Evolutionary conservation across 31 red algal genomes (phyloP), one percentile per base, ranked within the genome.

Genomic region (Asparagopsis taxiformis): DNA sequence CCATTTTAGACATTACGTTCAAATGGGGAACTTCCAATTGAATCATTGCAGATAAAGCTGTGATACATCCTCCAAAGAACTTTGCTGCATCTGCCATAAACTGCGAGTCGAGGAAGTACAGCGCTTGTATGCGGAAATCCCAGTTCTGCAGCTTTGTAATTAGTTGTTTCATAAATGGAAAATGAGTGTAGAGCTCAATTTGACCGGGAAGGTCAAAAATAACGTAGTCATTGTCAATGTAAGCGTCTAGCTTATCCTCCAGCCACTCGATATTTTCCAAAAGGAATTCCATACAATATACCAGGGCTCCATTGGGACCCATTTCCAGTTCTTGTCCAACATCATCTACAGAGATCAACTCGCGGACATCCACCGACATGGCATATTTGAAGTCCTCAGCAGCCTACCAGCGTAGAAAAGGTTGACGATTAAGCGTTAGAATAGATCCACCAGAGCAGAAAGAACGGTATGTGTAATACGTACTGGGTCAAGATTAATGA

Each of bases 251-350:
- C 57, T 90, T 69, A 4, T 90, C 85, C 34, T 90, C 87, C 20
- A 91, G 48, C 94, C 94, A 97, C 31, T 89, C 89, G 25, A 88
- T 52, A 48, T 97, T 87, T 49, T 93, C 84, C 31, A 97, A 24
- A 43, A 97, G 52, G 58, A 93, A 93, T 55, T 97, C 94, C 94
- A 97, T 97, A 74, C 88, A 92, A 54, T 84, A 97, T 3, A 97
- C 83, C 6, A 97, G 83, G 13, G 89, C 88, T 19, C 94, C 94
- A 67, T 97, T 97, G 7, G 94, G 94, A 11, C 94, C 94, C 51
- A 93, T 30, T 6, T 53, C 49, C 0, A 93, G 59, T 35, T 93
- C 94, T 50, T 93, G 82, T 1, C 62, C 88, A 19, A 93, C 94
- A n/a, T 93, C 87, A 15, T 77, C 83, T 17, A 93, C 85, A 74